Evolutionary conservation across 2,329 filamentous ascomycete species (phyloP).

Genomic region (Hortaea sp.): DNA sequence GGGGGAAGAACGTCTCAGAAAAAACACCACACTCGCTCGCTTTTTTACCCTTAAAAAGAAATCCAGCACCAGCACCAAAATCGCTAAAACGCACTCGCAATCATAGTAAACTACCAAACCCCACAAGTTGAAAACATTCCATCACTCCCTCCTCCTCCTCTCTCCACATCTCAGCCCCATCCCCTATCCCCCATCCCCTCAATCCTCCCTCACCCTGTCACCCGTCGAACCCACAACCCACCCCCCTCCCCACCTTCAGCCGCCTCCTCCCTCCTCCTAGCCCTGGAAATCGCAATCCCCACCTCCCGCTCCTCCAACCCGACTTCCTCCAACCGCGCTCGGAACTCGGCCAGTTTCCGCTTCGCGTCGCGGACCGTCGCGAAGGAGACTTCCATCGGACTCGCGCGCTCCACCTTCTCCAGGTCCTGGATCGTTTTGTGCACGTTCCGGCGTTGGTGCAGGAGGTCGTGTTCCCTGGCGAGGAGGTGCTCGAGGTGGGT

Average conservation of each 20-base stretch:
- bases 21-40: no score
- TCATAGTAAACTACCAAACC: no score
- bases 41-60: no score
- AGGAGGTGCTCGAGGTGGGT: conserved; percentile 55
- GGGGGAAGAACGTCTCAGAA: no score
- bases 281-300: conserved; percentile 65
- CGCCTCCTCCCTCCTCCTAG: conserved; percentile 59
- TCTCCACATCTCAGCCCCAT: no score
- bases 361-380: conserved; percentile 45
- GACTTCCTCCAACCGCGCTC: conserved; percentile 60
- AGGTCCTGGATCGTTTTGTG: conserved; percentile 64
- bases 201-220: conserved; percentile 50
- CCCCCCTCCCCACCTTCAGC: conserved; percentile 52
- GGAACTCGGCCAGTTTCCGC: conserved; percentile 56
- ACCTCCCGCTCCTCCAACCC: conserved; percentile 69
- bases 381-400: conserved; percentile 56
- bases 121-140: no score
- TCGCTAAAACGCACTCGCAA: no score
- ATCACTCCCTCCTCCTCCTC: no score
- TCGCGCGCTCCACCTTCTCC: conserved; percentile 61
- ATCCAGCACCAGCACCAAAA: no score
- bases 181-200: no score
- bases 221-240: conserved; percentile 64
- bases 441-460: conserved; percentile 61
- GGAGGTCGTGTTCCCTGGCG: conserved; percentile 54